Evolutionary conservation across 106 monocot genomes (phyloP).

Genomic region (Allium sativum): DNA sequence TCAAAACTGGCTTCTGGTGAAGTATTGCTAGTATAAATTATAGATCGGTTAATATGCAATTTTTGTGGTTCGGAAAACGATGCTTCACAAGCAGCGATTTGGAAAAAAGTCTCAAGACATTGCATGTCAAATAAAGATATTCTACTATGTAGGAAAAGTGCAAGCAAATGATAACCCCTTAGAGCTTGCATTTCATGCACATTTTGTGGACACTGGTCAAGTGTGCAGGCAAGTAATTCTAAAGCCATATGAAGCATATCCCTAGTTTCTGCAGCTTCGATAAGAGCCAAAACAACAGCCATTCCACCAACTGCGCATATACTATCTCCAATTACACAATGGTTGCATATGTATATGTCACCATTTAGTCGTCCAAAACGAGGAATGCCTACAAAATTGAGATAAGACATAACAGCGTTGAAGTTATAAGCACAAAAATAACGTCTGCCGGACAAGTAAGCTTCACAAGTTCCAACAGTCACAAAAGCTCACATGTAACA

Average conservation of each 20-base stretch:
- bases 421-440: too few species aligned
- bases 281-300: conserved; percentile 77
- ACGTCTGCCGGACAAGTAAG: too few species aligned
- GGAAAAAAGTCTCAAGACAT: conserved; percentile 90
- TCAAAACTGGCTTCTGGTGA: conserved; percentile 56
- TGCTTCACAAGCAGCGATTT: conserved; percentile 96
- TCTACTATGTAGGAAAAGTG: conserved; percentile 77
- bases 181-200: conserved; percentile 84
- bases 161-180: conserved; percentile 92
- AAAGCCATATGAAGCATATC: conserved; percentile 96
- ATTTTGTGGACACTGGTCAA: conserved; percentile 84
- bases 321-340: conserved; percentile 73
- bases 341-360: conserved; percentile 78
- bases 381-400: conserved; percentile 66
- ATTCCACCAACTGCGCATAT: conserved; percentile 89
- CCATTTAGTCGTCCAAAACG: conserved; percentile 94
- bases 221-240: conserved; percentile 69
- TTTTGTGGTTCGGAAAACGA: conserved; percentile 69
- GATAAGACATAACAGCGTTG: neutral
- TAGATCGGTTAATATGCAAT: conserved; percentile 21
- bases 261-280: conserved; percentile 87
- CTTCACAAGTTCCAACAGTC: too few species aligned
- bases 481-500: too few species aligned
- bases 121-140: conserved; percentile 98
- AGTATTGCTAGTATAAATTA: conserved; percentile 24